Evolutionary conservation across 768 basidiomycete species (phyloP).

Genomic region (Agrocybe praecox): DNA sequence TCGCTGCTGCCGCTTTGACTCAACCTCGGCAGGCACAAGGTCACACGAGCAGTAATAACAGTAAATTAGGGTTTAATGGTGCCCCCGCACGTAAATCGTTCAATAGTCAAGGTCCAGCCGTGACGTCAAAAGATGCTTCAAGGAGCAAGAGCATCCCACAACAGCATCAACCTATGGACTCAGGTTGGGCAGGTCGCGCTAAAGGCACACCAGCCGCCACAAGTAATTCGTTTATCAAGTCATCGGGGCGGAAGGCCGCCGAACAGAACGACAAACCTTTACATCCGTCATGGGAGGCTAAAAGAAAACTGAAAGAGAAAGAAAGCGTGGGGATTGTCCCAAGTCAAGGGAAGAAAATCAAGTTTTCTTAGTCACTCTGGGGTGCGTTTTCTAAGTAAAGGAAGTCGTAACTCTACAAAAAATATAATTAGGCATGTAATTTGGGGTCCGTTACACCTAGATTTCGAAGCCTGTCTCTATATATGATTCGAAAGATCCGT

Average conservation of each 20-base stretch:
- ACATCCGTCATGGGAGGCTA: slow-evolving; percentile 98
- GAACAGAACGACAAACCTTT: slow-evolving; percentile 43
- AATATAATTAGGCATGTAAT: background rate
- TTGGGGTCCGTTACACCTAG: background rate
- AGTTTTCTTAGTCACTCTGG: slow-evolving; percentile 40
- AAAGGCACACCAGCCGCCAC: slow-evolving; percentile 6
- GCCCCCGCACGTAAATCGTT: slow-evolving; percentile 6
- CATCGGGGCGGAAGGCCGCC: slow-evolving; percentile 10
- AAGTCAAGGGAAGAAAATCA: slow-evolving; percentile 86
- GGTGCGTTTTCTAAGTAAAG: background rate
- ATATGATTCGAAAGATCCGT: background rate
- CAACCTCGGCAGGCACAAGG: slow-evolving; percentile 16
- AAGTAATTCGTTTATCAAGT: slow-evolving; percentile 2
- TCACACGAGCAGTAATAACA: slow-evolving; percentile 17
- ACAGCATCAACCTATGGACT: slow-evolving; percentile 22
- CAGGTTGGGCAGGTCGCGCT: slow-evolving; percentile 28
- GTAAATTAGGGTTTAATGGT: slow-evolving; percentile 16
- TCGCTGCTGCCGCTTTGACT: slow-evolving; percentile 9
- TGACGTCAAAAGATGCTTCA: background rate
- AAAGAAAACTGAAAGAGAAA: slow-evolving; percentile 76
- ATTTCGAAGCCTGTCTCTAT: background rate
- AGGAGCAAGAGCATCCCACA: slow-evolving; percentile 16
- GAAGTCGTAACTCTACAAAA: background rate
- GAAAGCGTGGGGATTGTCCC: slow-evolving; percentile 61
- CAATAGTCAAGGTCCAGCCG: slow-evolving; percentile 12